Evolutionary conservation across 257 asterid species (phyloP), one percentile per base, ranked within the genome.

Genomic region (Nicotiana paniculata): DNA sequence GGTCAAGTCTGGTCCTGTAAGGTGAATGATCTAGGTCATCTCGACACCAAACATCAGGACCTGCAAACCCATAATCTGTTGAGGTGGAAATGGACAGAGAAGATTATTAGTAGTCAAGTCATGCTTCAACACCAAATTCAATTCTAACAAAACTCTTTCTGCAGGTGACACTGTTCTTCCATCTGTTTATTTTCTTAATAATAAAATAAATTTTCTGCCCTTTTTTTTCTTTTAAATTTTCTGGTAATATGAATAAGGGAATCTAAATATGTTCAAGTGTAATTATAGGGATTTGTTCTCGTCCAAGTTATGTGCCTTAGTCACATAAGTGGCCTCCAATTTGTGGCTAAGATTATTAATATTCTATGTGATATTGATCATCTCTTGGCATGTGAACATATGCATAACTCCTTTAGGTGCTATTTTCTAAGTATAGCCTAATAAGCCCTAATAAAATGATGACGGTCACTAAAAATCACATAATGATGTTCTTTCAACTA

Each of bases 41-140:
- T 33, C 77, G 85, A 83, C 82, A 82, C 97, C 97, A 90, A 84
- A 88, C 93, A 79, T 85, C 91, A 8, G 48, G 48, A 82, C 88
- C 97, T 53, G 89, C 89, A 30, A 86, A 88, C 80, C 81, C 85
- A 30, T 85, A 84, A 82, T 81, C 91, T 89, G 83, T 84, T 64
- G 62, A 80, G 82, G 79, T 85, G 39, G 37, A 21, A 72, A 54
- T 43, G 80, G 70, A 82, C 77, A 85, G 84, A 82, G 64, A 84
- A 84, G n/a, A 32, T 82, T 18, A 81, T 21, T 30, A 61, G 77
- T 58, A 79, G 82, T 84, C 81, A 86, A 72, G 54, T 76, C 80
- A 70, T 68, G 78, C 81, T 74, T 53, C 69, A 69, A 18, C 78
- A 46, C 66, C 62, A 70, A 84, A 81, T 63, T 77, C 26, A 26